Evolutionary conservation across 75 land plant species (phyloP).

Genomic region (Chamaecyparis obtusa): DNA sequence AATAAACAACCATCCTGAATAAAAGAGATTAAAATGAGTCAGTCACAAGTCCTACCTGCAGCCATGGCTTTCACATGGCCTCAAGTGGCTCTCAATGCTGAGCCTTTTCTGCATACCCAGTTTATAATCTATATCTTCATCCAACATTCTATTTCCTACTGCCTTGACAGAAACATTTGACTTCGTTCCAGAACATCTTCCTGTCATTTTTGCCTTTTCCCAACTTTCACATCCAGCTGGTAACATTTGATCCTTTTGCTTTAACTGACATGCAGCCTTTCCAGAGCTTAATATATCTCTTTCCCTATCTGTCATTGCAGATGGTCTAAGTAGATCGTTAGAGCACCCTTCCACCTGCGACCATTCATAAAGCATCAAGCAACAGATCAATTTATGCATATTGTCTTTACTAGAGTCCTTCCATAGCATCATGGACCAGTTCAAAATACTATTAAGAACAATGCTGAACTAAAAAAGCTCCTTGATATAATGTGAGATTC

Average conservation of each 20-base stretch:
- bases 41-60: slow-evolving; percentile 54
- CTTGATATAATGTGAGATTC: not conserved
- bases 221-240: slow-evolving; percentile 54
- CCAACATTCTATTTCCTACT: slow-evolving; percentile 38
- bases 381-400: not conserved
- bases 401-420: too few relatives aligned
- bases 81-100: slow-evolving; percentile 44
- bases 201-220: slow-evolving; percentile 86
- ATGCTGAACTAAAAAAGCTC: not conserved
- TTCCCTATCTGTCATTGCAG: too few relatives aligned
- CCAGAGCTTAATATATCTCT: slow-evolving; percentile 23
- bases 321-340: slow-evolving; percentile 17
- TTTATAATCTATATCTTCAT: slow-evolving; percentile 69
- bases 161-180: slow-evolving; percentile 47
- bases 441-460: slow-evolving; percentile 2
- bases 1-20: slow-evolving; percentile 1
- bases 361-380: not conserved
- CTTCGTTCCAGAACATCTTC: slow-evolving; percentile 79
- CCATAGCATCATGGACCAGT: not conserved
- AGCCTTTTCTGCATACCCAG: slow-evolving; percentile 53
- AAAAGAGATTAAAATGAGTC: not conserved
- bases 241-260: slow-evolving; percentile 45
- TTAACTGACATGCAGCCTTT: slow-evolving; percentile 30
- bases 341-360: slow-evolving; percentile 56
- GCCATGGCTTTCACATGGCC: slow-evolving; percentile 63